Base-by-base conservation (phyloP, 1,284 basidiomycete species). In the Apiotrichum siamense region DNA sequence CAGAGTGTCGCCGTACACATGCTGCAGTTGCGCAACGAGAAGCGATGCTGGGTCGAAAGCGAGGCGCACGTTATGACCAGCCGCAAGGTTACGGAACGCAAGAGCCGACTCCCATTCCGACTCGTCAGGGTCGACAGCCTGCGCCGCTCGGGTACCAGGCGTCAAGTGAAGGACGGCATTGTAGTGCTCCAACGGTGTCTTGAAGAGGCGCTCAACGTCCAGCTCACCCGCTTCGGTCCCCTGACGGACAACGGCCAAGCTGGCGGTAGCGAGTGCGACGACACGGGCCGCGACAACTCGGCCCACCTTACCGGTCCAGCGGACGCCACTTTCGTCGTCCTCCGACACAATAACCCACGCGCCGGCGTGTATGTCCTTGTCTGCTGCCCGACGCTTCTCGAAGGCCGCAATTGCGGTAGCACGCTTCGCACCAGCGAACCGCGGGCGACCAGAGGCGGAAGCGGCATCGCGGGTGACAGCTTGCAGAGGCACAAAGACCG, bases 321-420 rank as follows among this genome's bases (percentile, higher is more conserved):
- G 78, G 36, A 78, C 76, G 0, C 92, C 93, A 1, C 78, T 76
- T 5, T 77, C 66, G 67, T 98, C 93, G 42, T 83, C 77, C 61
- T 89, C 87, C 0, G 96, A 97, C 5, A 80, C 79, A 17, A 98
- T 72, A 29, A 79, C 80, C 90, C 92, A 97, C 4, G 87, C 85
- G 3, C 81, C 50, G 74, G 72, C 31, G 67, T 74, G 50, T 18
- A 57, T 73, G 23, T 70, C 69, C 24, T 70, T 73, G 57, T 77
- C 77, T 20, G 62, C 66, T 48, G 63, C 73, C 41, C 70, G 69
- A 47, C 64, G 57, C 40, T 57, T 63, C 43, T 64, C 67, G 62
- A 77, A 80, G 32, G 69, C 63, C 11, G 77, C 81, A 55, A 84
- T 81, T 10, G 87, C 69, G 4, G 82, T 81, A 17, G 80, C 77